Evolutionary conservation across 2,329 filamentous ascomycete genomes (phyloP).

Genomic region (Ophiocordyceps unilateralis): DNA sequence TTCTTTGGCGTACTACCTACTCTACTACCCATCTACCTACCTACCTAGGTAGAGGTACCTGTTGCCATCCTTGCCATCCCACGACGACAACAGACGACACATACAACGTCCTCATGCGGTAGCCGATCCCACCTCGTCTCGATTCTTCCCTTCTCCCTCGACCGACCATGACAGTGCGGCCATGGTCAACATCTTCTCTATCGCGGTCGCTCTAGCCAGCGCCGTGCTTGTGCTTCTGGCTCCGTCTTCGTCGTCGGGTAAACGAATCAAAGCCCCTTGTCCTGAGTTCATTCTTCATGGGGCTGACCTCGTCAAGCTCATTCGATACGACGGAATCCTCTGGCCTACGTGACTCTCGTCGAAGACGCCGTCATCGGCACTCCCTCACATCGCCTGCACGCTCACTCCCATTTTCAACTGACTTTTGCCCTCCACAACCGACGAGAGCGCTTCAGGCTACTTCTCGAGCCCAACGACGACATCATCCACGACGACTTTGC

Average conservation of each 20-base stretch:
- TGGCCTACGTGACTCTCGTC: constrained; percentile 56
- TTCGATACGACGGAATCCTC: constrained; percentile 58
- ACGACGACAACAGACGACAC: no score
- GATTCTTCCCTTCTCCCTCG: constrained; percentile 1
- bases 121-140: no score
- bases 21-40: no score
- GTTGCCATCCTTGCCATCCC: no score
- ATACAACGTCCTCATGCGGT: no score
- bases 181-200: constrained; percentile 11
- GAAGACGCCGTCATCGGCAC: constrained; percentile 65
- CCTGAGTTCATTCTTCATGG: constrained; percentile 3
- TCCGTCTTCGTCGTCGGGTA: constrained; percentile 10
- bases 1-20: no score
- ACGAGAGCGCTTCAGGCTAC: constrained; percentile 56
- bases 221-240: constrained; percentile 8
- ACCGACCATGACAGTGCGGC: constrained; percentile 2
- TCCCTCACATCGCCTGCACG: constrained; percentile 60
- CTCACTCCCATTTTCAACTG: constrained; percentile 70
- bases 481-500: constrained; percentile 62
- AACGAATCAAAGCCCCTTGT: no score
- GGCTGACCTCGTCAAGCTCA: constrained; percentile 31
- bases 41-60: no score
- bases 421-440: constrained; percentile 57
- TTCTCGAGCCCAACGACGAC: constrained; percentile 80
- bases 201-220: constrained; percentile 9